Evolutionary conservation across 768 basidiomycete genomes (phyloP).

Genomic region (Mycena leptocephala): DNA sequence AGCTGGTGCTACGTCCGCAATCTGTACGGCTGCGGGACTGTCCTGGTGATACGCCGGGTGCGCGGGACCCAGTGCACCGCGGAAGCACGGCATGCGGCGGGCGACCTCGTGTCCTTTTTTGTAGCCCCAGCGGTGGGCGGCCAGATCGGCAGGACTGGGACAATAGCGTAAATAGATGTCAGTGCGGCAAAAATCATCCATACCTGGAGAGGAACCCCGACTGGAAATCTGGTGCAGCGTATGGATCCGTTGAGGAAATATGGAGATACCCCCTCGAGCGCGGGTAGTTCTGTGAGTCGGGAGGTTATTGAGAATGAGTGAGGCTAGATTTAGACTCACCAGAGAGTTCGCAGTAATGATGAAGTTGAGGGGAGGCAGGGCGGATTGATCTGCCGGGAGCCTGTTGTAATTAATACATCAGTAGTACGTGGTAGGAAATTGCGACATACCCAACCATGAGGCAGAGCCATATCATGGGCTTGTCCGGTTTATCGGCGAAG

Average conservation of each 20-base stretch:
- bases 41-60: conserved; percentile 39
- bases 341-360: conserved; percentile 39
- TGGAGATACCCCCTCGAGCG: conserved; percentile 54
- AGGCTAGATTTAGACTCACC: conserved; percentile 25
- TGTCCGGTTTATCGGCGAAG: conserved; percentile 56
- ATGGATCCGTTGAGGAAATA: conserved; percentile 47
- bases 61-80: conserved; percentile 34
- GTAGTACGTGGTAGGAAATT: background rate
- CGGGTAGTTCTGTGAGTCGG: conserved; percentile 48
- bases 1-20: conserved; percentile 31
- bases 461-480: conserved; percentile 54
- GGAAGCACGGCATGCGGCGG: conserved; percentile 54
- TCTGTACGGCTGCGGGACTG: conserved; percentile 13
- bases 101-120: conserved; percentile 57
- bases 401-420: background rate
- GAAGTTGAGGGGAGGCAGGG: conserved; percentile 39
- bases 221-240: conserved; percentile 52
- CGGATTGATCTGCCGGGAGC: conserved; percentile 26
- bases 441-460: conserved; percentile 46
- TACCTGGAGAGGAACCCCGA: conserved; percentile 48
- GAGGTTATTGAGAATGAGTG: background rate
- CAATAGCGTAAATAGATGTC: background rate
- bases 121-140: conserved; percentile 52
- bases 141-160: conserved; percentile 41
- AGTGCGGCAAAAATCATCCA: background rate